These are phyloP conservation scores for Lepiota brunneoincarnata DNA, from an alignment of 768 basidiomycete genomes.

Conservation along the genomic window DNA sequence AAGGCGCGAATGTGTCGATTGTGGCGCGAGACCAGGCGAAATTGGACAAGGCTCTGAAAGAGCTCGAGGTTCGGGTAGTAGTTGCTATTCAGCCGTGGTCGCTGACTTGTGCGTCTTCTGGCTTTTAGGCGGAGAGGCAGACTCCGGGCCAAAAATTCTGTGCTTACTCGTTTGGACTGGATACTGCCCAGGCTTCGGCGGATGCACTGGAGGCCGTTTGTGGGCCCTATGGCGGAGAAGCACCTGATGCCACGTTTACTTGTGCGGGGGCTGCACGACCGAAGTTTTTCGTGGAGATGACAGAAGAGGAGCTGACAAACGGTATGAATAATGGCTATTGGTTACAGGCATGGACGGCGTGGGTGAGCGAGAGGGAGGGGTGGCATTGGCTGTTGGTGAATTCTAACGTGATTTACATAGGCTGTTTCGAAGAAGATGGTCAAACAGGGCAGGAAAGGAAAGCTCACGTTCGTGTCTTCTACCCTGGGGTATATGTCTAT, in stretches of 20 bases:
- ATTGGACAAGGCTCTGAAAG: slow-evolving; percentile 54
- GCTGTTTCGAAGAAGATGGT: slow-evolving; percentile 67
- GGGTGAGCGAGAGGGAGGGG: slow-evolving; percentile 33
- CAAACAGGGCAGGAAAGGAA: slow-evolving; percentile 53
- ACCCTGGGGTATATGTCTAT: slow-evolving; percentile 74
- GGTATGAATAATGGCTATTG: slow-evolving; percentile 46
- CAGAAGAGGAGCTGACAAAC: slow-evolving; percentile 50
- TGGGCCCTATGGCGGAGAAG: slow-evolving; percentile 46
- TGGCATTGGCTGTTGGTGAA: not conserved
- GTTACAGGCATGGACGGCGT: slow-evolving; percentile 55
- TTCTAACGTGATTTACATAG: slow-evolving; percentile 31
- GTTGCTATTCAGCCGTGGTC: not conserved
- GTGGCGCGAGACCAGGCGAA: slow-evolving; percentile 73
- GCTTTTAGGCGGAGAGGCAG: slow-evolving; percentile 45
- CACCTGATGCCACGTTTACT: slow-evolving; percentile 75
- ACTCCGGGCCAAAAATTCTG: slow-evolving; percentile 59
- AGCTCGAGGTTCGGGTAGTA: slow-evolving; percentile 62
- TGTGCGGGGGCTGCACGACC: slow-evolving; percentile 78
- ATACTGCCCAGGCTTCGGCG: slow-evolving; percentile 46
- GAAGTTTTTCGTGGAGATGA: slow-evolving; percentile 71
- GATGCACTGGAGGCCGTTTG: slow-evolving; percentile 65
- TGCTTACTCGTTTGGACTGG: slow-evolving; percentile 65
- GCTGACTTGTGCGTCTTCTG: not conserved
- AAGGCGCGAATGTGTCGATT: slow-evolving; percentile 83
- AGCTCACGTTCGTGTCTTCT: slow-evolving; percentile 76